Percentiles rank a stretch among this genome's conserved stretches.
Evolutionary conservation across 2,329 filamentous ascomycete genomes (phyloP).

Genomic region (Rutstroemia sp.): DNA sequence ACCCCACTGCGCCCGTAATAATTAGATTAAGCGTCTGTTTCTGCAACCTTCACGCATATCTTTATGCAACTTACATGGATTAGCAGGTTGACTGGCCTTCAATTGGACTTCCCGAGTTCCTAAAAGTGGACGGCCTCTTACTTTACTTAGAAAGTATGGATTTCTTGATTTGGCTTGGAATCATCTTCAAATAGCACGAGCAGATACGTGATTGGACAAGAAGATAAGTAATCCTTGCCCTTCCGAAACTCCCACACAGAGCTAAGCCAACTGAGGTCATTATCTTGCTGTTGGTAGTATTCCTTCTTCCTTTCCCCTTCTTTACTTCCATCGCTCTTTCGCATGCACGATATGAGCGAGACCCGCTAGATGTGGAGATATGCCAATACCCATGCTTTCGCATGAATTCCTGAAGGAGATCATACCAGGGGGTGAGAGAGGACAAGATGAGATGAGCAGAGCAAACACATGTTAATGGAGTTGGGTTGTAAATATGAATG

Average conservation of each 20-base stretch:
- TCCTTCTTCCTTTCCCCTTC: background rate
- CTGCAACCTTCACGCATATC: background rate
- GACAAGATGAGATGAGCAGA: too few species aligned
- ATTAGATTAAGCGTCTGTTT: slow-evolving; percentile 2
- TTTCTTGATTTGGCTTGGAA: background rate
- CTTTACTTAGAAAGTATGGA: background rate
- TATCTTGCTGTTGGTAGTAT: background rate
- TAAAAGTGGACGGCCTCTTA: too few species aligned
- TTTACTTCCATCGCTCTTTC: background rate
- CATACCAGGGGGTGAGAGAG: too few species aligned
- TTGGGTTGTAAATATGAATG: background rate
- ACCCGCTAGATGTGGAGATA: too few species aligned
- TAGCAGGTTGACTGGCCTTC: too few species aligned
- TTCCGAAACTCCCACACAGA: background rate
- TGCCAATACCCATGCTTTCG: background rate
- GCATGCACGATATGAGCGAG: too few species aligned
- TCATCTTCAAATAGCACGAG: background rate
- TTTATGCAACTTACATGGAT: too few species aligned
- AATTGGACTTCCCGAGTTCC: too few species aligned
- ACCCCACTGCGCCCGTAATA: background rate
- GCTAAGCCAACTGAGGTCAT: background rate
- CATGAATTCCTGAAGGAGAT: too few species aligned
- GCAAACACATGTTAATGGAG: background rate
- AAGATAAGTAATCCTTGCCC: background rate
- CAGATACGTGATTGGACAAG: background rate